These are phyloP conservation scores for Didymella pinodella DNA, from an alignment of 2,329 filamentous ascomycete genomes.

Conservation along the genomic window DNA sequence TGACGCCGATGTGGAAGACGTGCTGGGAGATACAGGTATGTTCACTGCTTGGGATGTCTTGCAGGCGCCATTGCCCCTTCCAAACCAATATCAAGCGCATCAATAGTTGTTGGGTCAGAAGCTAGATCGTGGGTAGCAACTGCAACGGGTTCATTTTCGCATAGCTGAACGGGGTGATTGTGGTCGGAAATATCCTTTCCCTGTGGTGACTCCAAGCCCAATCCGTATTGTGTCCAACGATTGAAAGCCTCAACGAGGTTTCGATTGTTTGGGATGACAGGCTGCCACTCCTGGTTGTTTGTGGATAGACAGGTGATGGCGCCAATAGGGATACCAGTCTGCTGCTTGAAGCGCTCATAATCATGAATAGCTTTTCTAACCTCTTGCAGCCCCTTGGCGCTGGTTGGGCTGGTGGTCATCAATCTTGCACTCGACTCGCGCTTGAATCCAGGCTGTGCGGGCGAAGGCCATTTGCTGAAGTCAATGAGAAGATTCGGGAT, in stretches of 20 bases:
- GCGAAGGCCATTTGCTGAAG: conserved; percentile 68
- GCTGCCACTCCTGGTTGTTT: not conserved
- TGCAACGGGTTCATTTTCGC: too few relatives aligned
- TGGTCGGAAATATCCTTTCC: too few relatives aligned
- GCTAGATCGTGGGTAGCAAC: too few relatives aligned
- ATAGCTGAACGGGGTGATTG: too few relatives aligned
- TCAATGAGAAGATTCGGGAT: conserved; percentile 38
- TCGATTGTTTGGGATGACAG: too few relatives aligned
- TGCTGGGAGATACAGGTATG: not conserved
- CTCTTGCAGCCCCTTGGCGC: too few relatives aligned
- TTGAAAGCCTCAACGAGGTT: too few relatives aligned
- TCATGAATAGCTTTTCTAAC: conserved; percentile 78
- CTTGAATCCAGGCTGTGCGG: conserved; percentile 59
- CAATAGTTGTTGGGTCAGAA: too few relatives aligned
- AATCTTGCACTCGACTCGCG: too few relatives aligned
- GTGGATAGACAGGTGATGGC: conserved; percentile 81
- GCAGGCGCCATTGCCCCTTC: not conserved
- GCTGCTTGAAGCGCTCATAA: conserved; percentile 94
- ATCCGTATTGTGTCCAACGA: too few relatives aligned
- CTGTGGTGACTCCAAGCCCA: too few relatives aligned
- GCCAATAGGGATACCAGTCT: conserved; percentile 88
- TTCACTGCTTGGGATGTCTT: not conserved
- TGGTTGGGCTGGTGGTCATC: too few relatives aligned
- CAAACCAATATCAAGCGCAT: not conserved
- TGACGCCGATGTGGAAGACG: not conserved